These are phyloP conservation scores for Macrophomina tecta DNA, from an alignment of 2,329 filamentous ascomycete species.

Conservation along the genomic window DNA sequence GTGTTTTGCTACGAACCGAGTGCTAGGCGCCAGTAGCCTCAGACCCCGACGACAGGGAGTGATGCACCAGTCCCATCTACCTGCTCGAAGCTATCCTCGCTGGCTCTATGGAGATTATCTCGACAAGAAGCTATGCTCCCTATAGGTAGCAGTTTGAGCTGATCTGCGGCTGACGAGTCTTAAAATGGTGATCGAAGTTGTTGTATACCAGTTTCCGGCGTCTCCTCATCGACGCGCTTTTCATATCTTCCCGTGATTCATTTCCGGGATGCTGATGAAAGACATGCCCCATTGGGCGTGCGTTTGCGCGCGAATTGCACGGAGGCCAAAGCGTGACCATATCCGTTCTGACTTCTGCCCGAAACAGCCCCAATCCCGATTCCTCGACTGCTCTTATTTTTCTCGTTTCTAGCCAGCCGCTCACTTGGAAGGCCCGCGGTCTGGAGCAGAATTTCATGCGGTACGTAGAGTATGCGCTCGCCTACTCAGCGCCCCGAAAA, in stretches of 20 bases:
- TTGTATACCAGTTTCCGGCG: conserved; percentile 28
- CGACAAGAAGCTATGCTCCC: conserved; percentile 69
- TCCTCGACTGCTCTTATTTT: conserved; percentile 6
- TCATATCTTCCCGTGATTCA: conserved; percentile 20
- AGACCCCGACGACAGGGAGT: conserved; percentile 20
- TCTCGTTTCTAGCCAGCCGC: conserved; percentile 14
- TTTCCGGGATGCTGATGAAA: conserved; percentile 13
- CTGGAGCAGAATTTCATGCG: not conserved
- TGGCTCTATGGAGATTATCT: conserved; percentile 71
- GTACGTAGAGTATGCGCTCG: not conserved
- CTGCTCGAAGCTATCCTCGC: conserved; percentile 52
- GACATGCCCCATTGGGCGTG: conserved; percentile 5
- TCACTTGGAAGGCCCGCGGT: conserved; percentile 6
- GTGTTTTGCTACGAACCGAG: conserved; percentile 75
- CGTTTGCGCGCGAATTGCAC: conserved; percentile 7
- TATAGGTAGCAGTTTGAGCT: conserved; percentile 47
- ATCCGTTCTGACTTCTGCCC: conserved; percentile 13
- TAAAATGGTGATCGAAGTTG: conserved; percentile 27
- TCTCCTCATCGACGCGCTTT: conserved; percentile 16
- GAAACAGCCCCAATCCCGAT: conserved; percentile 13
- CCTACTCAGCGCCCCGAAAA: not conserved
- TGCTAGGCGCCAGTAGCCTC: conserved; percentile 47
- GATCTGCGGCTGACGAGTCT: conserved; percentile 25
- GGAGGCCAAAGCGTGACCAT: conserved; percentile 11
- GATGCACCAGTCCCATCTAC: conserved; percentile 31